These are phyloP conservation scores for Ephemerocybe angulata DNA, from an alignment of 768 basidiomycete species.

Conservation along the genomic window DNA sequence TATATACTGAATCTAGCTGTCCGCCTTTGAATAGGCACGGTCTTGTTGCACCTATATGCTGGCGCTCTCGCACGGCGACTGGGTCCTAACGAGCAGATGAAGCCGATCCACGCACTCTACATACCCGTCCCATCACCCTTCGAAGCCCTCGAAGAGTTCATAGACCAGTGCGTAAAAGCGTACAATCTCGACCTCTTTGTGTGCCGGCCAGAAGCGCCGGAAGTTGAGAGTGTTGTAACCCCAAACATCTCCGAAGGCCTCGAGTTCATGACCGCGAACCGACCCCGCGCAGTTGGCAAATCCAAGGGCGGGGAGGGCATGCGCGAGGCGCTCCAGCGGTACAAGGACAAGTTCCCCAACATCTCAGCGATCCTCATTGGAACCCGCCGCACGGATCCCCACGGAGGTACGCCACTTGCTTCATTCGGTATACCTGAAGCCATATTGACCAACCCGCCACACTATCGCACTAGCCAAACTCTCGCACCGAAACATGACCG, in stretches of 20 bases:
- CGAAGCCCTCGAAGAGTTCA: conserved; percentile 77
- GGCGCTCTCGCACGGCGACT: conserved; percentile 58
- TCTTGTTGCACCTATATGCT: conserved; percentile 86
- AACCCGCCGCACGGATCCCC: conserved; percentile 85
- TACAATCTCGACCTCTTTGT: conserved; percentile 80
- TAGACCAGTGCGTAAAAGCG: conserved; percentile 50
- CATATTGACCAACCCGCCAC: not conserved
- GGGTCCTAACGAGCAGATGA: conserved; percentile 29
- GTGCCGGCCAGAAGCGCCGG: conserved; percentile 36
- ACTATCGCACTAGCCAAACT: conserved; percentile 53
- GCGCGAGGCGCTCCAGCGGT: conserved; percentile 70
- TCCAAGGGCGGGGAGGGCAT: conserved; percentile 67
- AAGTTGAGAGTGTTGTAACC: conserved; percentile 45
- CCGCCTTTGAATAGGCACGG: conserved; percentile 62
- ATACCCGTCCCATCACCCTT: conserved; percentile 92
- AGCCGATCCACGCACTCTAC: conserved; percentile 68
- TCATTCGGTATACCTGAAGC: not conserved
- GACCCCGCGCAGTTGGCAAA: conserved; percentile 42
- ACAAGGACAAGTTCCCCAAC: conserved; percentile 61
- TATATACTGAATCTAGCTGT: not conserved
- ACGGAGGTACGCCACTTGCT: conserved; percentile 66
- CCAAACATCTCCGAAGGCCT: conserved; percentile 27
- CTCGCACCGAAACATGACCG: conserved; percentile 72
- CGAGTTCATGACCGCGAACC: not conserved
- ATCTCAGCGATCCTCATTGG: conserved; percentile 86